Base-by-base conservation (phyloP, 768 basidiomycete species). In the Termitomyces sp. region DNA sequence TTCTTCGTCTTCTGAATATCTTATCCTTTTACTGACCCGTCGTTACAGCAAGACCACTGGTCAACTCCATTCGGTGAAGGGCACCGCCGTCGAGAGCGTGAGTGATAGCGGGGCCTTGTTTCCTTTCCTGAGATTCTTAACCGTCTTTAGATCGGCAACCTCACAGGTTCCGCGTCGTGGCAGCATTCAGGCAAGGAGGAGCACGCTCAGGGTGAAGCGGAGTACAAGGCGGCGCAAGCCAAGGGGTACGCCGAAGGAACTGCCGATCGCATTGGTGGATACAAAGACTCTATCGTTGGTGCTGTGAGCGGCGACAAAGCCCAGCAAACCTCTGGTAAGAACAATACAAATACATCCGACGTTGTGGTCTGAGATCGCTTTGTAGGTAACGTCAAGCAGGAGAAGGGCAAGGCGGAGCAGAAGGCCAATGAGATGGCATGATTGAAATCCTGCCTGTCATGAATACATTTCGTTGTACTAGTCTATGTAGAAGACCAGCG, bases 161-260 rank as follows among this genome's bases (percentile, higher is more conserved):
- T 75, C 10, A 82, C 81, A 10, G 81, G 81, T 12, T 68, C 75
- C 7, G 63, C 63, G 3, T 69, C 76, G 3, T 82, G 78, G 82
- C 66, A 74, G 51, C 62, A 72, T 21, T 75, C 76, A 5, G 83
- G 83, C n/a, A 75, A 77, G 65, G 59, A 79, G 58, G 81, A 83
- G 65, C 83, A 83, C 61, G 75, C 74, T 2, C 64, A 73, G 38
- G 82, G 82, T 45, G 81, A 83, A 65, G 73, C 73, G 16, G 79
- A 81, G 66, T 73, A 73, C 68, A 75, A 77, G 23, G 78, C 79
- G 21, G 80, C 80, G 11, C 74, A 81, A 59, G 76, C 77, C 17
- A 71, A 81, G 61, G 77, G 73, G 2, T 82, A 80, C 62, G 80
- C 66, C 14, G 78, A 84, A 54, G 83, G 82, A 4, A 71, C 74